These are phyloP conservation scores for Artemisia tridentata DNA, from an alignment of 129 eudicot species.

Conservation along the genomic window DNA sequence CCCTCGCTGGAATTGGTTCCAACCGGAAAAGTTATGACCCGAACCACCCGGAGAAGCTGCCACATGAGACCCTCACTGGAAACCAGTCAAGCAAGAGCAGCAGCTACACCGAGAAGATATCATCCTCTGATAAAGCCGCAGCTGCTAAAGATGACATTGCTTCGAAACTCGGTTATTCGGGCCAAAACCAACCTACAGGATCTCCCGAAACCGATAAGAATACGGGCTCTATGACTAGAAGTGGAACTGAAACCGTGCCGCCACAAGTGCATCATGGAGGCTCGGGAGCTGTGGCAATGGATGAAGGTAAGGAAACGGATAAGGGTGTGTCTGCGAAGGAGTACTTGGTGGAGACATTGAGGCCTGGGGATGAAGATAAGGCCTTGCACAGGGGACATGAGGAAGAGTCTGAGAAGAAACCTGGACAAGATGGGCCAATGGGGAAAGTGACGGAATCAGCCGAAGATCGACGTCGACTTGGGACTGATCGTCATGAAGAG, in stretches of 20 bases:
- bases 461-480: constrained; percentile 54
- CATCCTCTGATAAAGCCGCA: constrained; percentile 52
- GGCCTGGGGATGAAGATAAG: constrained; percentile 72
- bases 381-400: constrained; percentile 48
- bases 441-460: constrained; percentile 68
- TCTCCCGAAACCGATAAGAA: constrained; percentile 12
- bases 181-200: not conserved
- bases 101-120: constrained; percentile 38
- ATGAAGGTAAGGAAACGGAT: constrained; percentile 16
- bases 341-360: constrained; percentile 56
- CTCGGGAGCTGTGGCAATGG: not conserved
- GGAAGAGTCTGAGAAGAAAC: constrained; percentile 21
- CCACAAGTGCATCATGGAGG: not conserved
- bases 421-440: constrained; percentile 18
- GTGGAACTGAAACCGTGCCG: constrained; percentile 8
- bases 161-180: constrained; percentile 46
- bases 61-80: constrained; percentile 34
- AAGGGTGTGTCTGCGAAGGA: constrained; percentile 55
- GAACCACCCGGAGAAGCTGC: constrained; percentile 30
- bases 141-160: constrained; percentile 44
- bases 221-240: constrained; percentile 19
- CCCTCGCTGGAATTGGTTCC: no score
- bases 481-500: constrained; percentile 26
- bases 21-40: no score
- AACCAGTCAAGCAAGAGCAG: constrained; percentile 33